Percentiles rank a stretch among this genome's conserved stretches.
Evolutionary conservation across 2,329 filamentous ascomycete species (phyloP).

Genomic region (Nemania bipapillata): DNA sequence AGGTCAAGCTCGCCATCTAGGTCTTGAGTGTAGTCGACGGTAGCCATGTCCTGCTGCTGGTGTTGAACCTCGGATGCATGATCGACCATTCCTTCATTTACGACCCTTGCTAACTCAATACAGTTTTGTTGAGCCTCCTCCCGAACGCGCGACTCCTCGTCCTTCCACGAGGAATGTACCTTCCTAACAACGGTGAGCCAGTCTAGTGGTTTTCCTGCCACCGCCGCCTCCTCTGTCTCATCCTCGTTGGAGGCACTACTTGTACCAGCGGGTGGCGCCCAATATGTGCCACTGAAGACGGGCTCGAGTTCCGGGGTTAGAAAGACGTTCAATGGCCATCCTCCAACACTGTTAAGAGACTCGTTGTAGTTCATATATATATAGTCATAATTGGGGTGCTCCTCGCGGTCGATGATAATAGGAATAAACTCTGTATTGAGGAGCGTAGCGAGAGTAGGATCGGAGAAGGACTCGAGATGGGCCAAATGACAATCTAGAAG

Average conservation of each 20-base stretch:
- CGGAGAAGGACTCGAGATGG: conserved; percentile 89
- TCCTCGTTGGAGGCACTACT: conserved; percentile 53
- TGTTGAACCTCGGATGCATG: conserved; percentile 41
- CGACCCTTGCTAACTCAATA: conserved; percentile 83
- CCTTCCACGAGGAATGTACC: conserved; percentile 78
- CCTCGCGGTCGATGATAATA: conserved; percentile 91
- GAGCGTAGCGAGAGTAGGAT: conserved; percentile 79
- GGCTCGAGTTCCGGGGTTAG: conserved; percentile 92
- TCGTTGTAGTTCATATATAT: conserved; percentile 99
- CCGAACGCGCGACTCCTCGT: conserved; percentile 83
- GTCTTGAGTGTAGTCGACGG: conserved; percentile 47
- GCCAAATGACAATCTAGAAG: conserved; percentile 83
- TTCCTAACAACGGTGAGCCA: conserved; percentile 87
- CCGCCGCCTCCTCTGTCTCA: conserved; percentile 60
- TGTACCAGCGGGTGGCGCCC: conserved; percentile 79
- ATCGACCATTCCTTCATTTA: conserved; percentile 74
- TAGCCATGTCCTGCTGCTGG: conserved; percentile 11
- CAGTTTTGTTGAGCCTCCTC: conserved; percentile 86
- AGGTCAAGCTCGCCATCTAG: conserved; percentile 80
- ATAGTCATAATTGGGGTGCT: conserved; percentile 90
- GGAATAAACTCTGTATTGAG: conserved; percentile 91
- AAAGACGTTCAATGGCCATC: conserved; percentile 97
- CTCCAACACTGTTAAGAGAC: conserved; percentile 86
- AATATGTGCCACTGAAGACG: conserved; percentile 96
- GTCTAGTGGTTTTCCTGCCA: conserved; percentile 72